These are phyloP conservation scores for Chaetomium fimeti DNA, from an alignment of 495 filamentous ascomycete genomes.

Conservation along the genomic window DNA sequence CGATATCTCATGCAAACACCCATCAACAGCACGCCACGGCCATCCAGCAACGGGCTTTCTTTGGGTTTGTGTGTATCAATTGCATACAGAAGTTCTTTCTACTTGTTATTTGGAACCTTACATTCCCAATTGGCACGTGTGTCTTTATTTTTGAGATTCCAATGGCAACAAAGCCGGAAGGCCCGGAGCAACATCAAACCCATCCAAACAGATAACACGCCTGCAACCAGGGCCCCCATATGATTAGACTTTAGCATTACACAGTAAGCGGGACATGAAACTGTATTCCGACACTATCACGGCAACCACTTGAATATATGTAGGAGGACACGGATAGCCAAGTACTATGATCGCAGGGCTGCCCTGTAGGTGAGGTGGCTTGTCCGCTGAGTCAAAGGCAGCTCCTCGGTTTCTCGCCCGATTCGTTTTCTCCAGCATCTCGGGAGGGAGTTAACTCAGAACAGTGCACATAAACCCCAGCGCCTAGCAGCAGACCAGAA, in stretches of 20 bases:
- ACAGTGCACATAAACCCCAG: too few relatives aligned
- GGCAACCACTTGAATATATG: neutral
- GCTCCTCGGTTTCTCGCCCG: too few relatives aligned
- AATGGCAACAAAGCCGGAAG: neutral
- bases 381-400: neutral
- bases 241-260: neutral
- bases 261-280: neutral
- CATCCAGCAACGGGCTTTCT: neutral
- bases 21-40: constrained; percentile 1
- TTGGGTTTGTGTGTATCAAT: neutral
- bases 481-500: too few relatives aligned
- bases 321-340: neutral
- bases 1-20: neutral
- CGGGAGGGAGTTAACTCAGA: too few relatives aligned
- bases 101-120: neutral
- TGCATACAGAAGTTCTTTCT: neutral
- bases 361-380: neutral
- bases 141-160: neutral
- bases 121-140: neutral
- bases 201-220: too few relatives aligned
- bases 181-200: neutral
- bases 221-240: neutral
- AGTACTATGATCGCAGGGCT: too few relatives aligned
- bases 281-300: neutral
- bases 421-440: too few relatives aligned